These are phyloP conservation scores for Symbiodinium natans DNA, from an alignment of 73 alveolate genomes.

Conservation along the genomic window DNA sequence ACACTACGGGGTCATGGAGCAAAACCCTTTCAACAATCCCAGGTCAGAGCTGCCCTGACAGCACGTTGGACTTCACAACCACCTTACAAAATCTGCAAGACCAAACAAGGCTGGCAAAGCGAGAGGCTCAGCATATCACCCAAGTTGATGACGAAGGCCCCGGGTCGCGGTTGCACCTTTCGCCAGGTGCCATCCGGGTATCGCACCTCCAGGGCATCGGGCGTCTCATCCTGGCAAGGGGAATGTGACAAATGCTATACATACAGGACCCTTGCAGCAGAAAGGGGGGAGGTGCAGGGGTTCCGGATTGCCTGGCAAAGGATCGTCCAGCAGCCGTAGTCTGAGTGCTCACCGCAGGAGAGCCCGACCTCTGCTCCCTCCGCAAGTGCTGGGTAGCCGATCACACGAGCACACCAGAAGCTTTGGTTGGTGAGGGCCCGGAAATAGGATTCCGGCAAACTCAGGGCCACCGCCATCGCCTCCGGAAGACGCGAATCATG, in stretches of 20 bases:
- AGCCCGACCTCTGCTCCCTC: constrained; percentile 12
- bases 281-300: not conserved
- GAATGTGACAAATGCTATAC: too few species aligned
- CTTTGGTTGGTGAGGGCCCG: constrained; percentile 46
- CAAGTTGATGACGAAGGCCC: constrained; percentile 76
- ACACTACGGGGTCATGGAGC: too few species aligned
- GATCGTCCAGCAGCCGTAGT: constrained; percentile 92
- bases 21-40: too few species aligned
- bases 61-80: too few species aligned
- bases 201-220: constrained; percentile 79
- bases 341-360: constrained; percentile 90
- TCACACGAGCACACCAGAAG: constrained; percentile 82
- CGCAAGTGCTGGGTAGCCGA: constrained; percentile 66
- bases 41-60: too few species aligned
- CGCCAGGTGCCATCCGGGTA: constrained; percentile 44
- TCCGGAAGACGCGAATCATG: not conserved
- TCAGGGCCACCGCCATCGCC: constrained; percentile 87
- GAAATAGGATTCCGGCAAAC: constrained; percentile 27
- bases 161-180: constrained; percentile 74
- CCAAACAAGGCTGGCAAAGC: not conserved
- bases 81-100: too few species aligned
- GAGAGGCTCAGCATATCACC: constrained; percentile 68
- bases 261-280: too few species aligned
- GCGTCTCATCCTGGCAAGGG: constrained; percentile 55
- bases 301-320: constrained; percentile 29